A percentile compares a stretch with the other conserved stretches of the same genome.
phyloP scores from a whole-genome alignment of 805 yeast species.

The Schwanniomyces polymorphus region DNA sequence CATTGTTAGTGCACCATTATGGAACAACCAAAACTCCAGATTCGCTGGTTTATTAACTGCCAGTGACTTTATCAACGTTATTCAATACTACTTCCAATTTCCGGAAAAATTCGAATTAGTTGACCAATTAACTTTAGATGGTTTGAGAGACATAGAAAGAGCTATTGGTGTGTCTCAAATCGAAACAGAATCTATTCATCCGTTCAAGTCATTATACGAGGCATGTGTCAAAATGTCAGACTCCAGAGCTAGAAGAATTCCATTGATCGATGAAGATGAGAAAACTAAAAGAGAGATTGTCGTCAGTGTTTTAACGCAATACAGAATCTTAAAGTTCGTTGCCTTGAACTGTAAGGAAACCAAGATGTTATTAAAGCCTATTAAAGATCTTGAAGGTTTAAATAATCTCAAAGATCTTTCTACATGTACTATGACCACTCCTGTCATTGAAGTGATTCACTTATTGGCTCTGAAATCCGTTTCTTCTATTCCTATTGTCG shows the following conservation, averaged over 20 bases:
- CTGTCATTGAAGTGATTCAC: conserved; percentile 91
- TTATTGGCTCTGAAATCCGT: conserved; percentile 76
- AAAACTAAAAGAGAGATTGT: conserved; percentile 91
- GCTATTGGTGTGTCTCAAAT: conserved; percentile 84
- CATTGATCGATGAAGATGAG: conserved; percentile 91
- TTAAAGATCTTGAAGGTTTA: conserved; percentile 68
- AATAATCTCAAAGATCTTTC: conserved; percentile 54
- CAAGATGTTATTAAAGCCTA: conserved; percentile 73
- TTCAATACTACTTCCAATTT: conserved; percentile 86
- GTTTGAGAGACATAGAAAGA: conserved; percentile 80
- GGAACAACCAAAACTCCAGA: conserved; percentile 85
- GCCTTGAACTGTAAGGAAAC: conserved; percentile 96
- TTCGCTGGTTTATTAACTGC: conserved; percentile 95
- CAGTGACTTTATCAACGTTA: conserved; percentile 90
- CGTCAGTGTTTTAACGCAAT: conserved; percentile 92
- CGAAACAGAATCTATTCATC: conserved; percentile 87
- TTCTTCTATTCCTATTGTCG: conserved; percentile 90
- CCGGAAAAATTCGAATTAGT: conserved; percentile 88
- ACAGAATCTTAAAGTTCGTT: conserved; percentile 91
- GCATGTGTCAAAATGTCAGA: conserved; percentile 92
- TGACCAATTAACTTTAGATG: conserved; percentile 81
- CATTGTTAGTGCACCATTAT: conserved; percentile 93
- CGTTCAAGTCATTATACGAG: conserved; percentile 83
- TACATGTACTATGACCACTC: conserved; percentile 85
- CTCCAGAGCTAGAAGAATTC: conserved; percentile 88